Percentiles rank a stretch among this genome's conserved stretches.
These are phyloP conservation scores for Amauroascus verrucosus DNA, from an alignment of 2,329 filamentous ascomycete species.

Conservation along the genomic window DNA sequence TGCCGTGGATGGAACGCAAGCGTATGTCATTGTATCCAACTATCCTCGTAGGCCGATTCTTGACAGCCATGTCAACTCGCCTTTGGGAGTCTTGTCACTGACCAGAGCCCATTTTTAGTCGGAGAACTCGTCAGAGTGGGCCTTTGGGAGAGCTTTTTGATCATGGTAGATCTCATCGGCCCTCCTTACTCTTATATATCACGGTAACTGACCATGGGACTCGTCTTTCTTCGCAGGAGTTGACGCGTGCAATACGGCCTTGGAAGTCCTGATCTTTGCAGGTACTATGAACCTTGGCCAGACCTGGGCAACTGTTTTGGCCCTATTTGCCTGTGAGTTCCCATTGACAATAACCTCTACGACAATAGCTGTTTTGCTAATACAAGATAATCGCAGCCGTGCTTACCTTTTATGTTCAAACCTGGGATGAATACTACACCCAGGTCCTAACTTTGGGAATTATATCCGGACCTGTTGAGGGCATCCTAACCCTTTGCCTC, in stretches of 20 bases:
- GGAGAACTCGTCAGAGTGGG: slow-evolving; percentile 82
- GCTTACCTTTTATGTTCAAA: slow-evolving; percentile 96
- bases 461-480: slow-evolving; percentile 90
- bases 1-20: slow-evolving; percentile 88
- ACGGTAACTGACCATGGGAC: background rate
- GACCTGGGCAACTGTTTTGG: slow-evolving; percentile 76
- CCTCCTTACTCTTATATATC: background rate
- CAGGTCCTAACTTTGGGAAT: slow-evolving; percentile 87
- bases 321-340: slow-evolving; percentile 65
- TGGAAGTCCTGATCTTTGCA: slow-evolving; percentile 86
- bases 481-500: slow-evolving; percentile 69
- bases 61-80: background rate
- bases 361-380: slow-evolving; percentile 7
- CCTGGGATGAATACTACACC: slow-evolving; percentile 98
- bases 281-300: slow-evolving; percentile 88
- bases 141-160: slow-evolving; percentile 95
- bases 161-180: slow-evolving; percentile 52
- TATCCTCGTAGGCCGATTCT: background rate
- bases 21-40: slow-evolving; percentile 49
- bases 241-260: slow-evolving; percentile 89
- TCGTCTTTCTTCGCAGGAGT: slow-evolving; percentile 45
- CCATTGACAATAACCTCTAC: too few species aligned
- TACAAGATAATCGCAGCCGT: slow-evolving; percentile 49
- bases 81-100: slow-evolving; percentile 12
- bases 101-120: slow-evolving; percentile 37